These are phyloP conservation scores for Pluteus cervinus DNA, from an alignment of 768 basidiomycete species.

Conservation along the genomic window DNA sequence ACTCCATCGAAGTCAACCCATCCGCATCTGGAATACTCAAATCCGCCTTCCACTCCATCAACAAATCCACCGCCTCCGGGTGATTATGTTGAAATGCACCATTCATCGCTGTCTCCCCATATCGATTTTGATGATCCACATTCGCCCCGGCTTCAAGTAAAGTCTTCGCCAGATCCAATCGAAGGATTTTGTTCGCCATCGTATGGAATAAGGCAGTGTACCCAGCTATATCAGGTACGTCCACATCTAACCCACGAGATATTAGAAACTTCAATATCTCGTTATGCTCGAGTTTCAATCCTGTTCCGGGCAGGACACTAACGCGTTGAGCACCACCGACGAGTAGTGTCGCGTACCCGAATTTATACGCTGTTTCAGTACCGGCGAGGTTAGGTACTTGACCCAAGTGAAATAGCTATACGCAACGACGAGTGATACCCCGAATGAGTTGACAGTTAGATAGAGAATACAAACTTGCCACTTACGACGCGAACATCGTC, in stretches of 20 bases:
- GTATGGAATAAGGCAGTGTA: conserved; percentile 45
- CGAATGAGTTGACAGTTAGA: too few species aligned
- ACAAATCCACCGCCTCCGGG: conserved; percentile 28
- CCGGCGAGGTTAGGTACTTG: conserved; percentile 29
- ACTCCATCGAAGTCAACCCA: conserved; percentile 23
- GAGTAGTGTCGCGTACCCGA: conserved; percentile 35
- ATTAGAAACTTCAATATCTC: conserved; percentile 37
- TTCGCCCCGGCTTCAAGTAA: conserved; percentile 42
- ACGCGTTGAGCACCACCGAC: conserved; percentile 37
- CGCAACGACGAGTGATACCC: too few species aligned
- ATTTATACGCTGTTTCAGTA: conserved; percentile 36
- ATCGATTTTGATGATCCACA: conserved; percentile 41
- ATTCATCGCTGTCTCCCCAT: conserved; percentile 38
- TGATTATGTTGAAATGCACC: conserved; percentile 25
- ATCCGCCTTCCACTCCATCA: conserved; percentile 46
- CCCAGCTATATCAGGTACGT: conserved; percentile 39
- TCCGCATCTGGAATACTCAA: conserved; percentile 34
- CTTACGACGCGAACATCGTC: too few species aligned
- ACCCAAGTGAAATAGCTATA: conserved; percentile 21
- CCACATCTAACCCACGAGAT: conserved; percentile 29
- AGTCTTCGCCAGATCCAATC: conserved; percentile 26
- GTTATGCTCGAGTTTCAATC: conserved; percentile 20
- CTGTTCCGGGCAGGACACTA: conserved; percentile 1
- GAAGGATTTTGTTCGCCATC: too few species aligned
- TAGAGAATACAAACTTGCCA: too few species aligned